phyloP scores from a whole-genome alignment of 371 early-diverging fungal species.

The Mortierella sp. region DNA sequence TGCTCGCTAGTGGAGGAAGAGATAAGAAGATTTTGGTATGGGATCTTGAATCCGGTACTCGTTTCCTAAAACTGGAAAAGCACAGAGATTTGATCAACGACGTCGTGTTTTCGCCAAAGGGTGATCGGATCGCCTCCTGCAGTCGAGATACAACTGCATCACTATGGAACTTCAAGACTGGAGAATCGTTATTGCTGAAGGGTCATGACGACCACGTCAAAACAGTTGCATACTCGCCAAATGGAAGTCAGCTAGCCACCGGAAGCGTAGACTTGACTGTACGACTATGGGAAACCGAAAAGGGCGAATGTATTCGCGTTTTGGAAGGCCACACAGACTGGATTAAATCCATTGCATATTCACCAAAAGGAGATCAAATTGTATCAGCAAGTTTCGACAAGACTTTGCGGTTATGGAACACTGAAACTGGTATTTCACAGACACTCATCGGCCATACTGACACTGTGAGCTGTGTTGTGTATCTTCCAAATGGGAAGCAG shows the following conservation, averaged over 20 bases:
- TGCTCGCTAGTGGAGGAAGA: neutral
- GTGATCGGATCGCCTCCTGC: constrained; percentile 4
- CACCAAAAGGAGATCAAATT: neutral
- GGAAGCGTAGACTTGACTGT: constrained; percentile 4
- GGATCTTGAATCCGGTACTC: neutral
- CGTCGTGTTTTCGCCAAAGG: neutral
- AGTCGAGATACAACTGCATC: neutral
- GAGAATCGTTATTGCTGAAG: neutral
- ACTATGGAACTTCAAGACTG: neutral
- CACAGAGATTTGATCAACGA: neutral
- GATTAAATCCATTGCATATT: neutral
- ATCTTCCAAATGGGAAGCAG: neutral
- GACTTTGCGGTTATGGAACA: neutral
- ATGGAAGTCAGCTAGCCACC: neutral
- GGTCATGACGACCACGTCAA: neutral
- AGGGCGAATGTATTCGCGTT: neutral
- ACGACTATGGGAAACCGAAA: constrained; percentile 4
- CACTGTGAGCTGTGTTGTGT: neutral
- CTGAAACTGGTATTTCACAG: neutral
- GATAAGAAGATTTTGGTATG: neutral
- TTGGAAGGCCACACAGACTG: neutral
- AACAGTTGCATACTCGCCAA: constrained; percentile 2
- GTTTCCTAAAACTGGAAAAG: neutral
- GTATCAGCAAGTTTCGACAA: no score
- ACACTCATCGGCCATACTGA: neutral